phyloP scores from a whole-genome alignment of 176 grass and related monocot genomes.

The Carex kokanica region DNA sequence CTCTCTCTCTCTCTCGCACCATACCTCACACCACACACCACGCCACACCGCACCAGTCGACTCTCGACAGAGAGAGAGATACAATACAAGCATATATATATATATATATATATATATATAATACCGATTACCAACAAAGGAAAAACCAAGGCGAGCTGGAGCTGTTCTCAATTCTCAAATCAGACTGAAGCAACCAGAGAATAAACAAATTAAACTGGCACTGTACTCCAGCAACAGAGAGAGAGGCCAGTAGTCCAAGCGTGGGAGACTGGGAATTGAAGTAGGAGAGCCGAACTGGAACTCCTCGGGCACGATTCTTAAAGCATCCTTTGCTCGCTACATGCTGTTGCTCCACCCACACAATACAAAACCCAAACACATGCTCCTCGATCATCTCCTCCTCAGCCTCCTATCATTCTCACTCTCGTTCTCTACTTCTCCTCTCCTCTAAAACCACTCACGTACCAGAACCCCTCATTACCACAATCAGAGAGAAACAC shows the following conservation, averaged over 20 bases:
- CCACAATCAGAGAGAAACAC: background rate
- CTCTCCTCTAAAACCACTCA: background rate
- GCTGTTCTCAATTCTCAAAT: slow-evolving; percentile 16
- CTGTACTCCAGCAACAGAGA: background rate
- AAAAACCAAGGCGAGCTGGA: slow-evolving; percentile 34
- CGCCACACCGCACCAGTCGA: background rate
- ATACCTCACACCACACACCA: slow-evolving; percentile 4
- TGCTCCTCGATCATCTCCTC: slow-evolving; percentile 32
- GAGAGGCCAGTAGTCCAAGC: background rate
- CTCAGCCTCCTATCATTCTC: too few relatives aligned
- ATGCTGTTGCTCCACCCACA: slow-evolving; percentile 28
- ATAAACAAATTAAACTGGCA: slow-evolving; percentile 14
- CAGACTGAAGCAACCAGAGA: background rate
- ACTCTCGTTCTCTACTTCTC: background rate
- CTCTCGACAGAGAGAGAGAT: background rate
- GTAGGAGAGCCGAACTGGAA: slow-evolving; percentile 22
- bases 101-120: background rate
- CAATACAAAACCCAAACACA: slow-evolving; percentile 83
- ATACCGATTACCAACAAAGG: slow-evolving; percentile 22
- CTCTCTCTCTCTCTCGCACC: background rate
- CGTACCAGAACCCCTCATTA: background rate
- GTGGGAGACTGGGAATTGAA: slow-evolving; percentile 28
- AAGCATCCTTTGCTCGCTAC: background rate
- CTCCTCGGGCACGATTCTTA: background rate
- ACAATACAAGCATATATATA: background rate